Evolutionary conservation across 106 monocot genomes (phyloP), one percentile per base, ranked within the genome.

Genomic region (Dactylorhiza incarnata): DNA sequence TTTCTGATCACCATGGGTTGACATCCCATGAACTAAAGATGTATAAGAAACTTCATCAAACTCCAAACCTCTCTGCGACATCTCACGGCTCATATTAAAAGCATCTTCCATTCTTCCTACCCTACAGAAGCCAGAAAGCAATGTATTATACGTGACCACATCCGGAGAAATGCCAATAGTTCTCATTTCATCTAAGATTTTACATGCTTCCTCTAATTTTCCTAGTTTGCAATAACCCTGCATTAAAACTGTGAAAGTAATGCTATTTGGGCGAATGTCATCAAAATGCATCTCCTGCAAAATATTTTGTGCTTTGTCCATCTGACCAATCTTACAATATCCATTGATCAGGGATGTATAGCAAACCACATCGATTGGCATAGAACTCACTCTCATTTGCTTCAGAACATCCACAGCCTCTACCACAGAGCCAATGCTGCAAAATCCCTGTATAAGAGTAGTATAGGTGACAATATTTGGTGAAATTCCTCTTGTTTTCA

Each of bases 201-300:
- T 77, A 62, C 66, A 73, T 43, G 91, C 91, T 74, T 81, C 74
- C 52, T 79, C 74, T 13, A 72, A 75, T 26, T 87, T 81, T n/a
- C 87, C 86, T n/a, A 58, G 49, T 75, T 82, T 86, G 65, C 80
- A 84, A 61, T 89, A 89, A 15, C 89, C 95, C 72, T 82, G 75
- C 76, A 95, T 91, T 71, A 95, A 71, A 43, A 76, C 84, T 74
- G 95, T 95, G 82, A 87, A 95, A 37, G 95, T 95, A 26, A 89
- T 55, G 67, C 89, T 91, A 79, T 91, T 95, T 77, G 95, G 95
- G 9, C 68, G 46, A 56, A 95, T 45, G 44, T 80, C 85, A 73
- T 53, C 69, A 37, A 69, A 58, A 50, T 44, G 65, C 91, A 95
- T 95, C 75, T 87, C 84, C 49, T 86, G 72, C 58, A 91, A 80